Conservation (phyloP, 257 asterid species). For the Solanum bukasovii region DNA sequence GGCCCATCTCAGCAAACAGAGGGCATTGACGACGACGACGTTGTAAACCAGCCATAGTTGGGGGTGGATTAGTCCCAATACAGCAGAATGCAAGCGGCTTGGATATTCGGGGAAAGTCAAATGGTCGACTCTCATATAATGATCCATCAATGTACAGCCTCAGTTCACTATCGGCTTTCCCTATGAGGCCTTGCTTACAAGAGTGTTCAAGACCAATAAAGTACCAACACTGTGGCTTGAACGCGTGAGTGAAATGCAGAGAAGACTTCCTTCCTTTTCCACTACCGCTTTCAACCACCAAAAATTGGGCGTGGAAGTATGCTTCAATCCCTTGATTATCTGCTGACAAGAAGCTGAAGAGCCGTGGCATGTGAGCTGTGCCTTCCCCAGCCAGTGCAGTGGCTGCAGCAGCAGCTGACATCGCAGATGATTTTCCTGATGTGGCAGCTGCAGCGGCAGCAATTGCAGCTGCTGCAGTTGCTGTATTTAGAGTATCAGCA, state of each 20-base stretch:
- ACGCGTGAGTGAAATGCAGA: slow-evolving; percentile 93
- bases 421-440: slow-evolving; percentile 91
- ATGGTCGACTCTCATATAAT: slow-evolving; percentile 85
- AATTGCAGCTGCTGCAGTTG: slow-evolving; percentile 98
- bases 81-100: slow-evolving; percentile 99
- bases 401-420: slow-evolving; percentile 99
- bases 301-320: slow-evolving; percentile 93
- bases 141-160: slow-evolving; percentile 84
- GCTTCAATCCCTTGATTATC: slow-evolving; percentile 99
- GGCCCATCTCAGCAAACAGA: slow-evolving; percentile 98
- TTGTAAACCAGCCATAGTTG: slow-evolving; percentile 98
- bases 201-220: slow-evolving; percentile 92
- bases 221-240: slow-evolving; percentile 98
- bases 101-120: slow-evolving; percentile 93
- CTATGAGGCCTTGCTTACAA: slow-evolving; percentile 83
- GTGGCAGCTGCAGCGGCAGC: slow-evolving; percentile 99
- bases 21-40: slow-evolving; percentile 99
- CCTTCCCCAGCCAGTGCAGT: slow-evolving; percentile 99
- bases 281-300: slow-evolving; percentile 92
- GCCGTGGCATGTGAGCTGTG: slow-evolving; percentile 97
- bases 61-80: slow-evolving; percentile 98
- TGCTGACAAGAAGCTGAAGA: slow-evolving; percentile 92
- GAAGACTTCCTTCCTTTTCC: slow-evolving; percentile 98
- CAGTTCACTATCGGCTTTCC: slow-evolving; percentile 93
- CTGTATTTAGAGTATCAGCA: slow-evolving; percentile 95